Evolutionary conservation across 2,329 filamentous ascomycete species (phyloP), one percentile per base, ranked within the genome.

Genomic region (Penicillium oxalicum): DNA sequence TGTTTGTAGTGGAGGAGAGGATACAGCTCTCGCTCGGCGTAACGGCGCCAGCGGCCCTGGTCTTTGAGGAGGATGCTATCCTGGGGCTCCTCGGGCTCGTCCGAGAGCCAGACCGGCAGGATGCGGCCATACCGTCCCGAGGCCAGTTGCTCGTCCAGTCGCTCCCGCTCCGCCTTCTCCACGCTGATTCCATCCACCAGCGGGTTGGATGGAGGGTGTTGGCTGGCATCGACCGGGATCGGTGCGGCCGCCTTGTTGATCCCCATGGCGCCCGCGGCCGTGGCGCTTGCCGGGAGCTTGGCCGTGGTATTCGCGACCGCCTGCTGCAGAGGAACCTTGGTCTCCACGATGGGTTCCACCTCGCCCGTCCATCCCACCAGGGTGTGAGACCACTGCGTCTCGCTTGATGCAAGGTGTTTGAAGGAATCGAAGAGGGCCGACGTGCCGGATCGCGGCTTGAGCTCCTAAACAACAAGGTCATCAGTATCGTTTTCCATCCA

Each of bases 1-100:
- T 93, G 88, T 72, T 95, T 95, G 77, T 97, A 97, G 71, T 97
- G 91, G 66, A 96, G 90, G 8, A 96, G 79, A 1, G 88, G 90
- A 72, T 95, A 96, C 27, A 97, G 77, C 61, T 95, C 88, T 64
- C 91, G 84, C 72, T 96, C 90, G 12, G 91, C 89, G 69, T 93
- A 97, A 36, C 87, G 81, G 55, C 90, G 81, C 91, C 93, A 97
- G 55, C 90, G 79, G 29, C 78, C 77, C 72, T 96, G 91, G 60
- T 95, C 87, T 59, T 85, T 87, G 55, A 97, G 75, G 34, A 80
- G 75, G 44, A 91, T 80, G 35, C 75, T 73, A 33, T 88, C 87
- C 33, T 87, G 79, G 0, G 81, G 77, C 5, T 80, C 78, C 56
- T 91, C 86, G 18, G 78, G 74, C 57, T 89, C 85, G 58, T 95